phyloP scores from a whole-genome alignment of 148 eudicot species.

The Silene uniflora region DNA sequence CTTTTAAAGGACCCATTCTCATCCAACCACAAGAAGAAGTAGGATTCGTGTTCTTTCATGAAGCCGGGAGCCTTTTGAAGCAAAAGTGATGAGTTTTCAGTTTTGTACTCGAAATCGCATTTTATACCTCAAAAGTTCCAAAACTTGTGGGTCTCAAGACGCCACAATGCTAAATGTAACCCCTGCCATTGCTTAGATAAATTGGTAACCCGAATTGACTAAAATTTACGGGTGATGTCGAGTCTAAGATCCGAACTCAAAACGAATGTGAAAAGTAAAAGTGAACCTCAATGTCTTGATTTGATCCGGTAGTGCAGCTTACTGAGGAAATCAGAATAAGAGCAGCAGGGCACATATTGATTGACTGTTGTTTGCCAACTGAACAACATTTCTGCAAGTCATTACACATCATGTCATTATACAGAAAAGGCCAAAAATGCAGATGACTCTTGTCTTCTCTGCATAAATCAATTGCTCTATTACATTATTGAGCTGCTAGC shows the following conservation, averaged over 20 bases:
- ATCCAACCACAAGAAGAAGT: too few species aligned
- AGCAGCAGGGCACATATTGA: not conserved
- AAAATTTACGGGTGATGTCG: too few species aligned
- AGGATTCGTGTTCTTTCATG: too few species aligned
- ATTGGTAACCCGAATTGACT: too few species aligned
- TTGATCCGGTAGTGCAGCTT: not conserved
- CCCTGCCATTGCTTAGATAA: too few species aligned
- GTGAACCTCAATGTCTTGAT: not conserved
- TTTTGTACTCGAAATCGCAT: too few species aligned
- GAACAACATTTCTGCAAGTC: slow-evolving; percentile 8
- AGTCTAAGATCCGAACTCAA: not conserved
- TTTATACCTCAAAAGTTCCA: too few species aligned
- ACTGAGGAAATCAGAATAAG: not conserved
- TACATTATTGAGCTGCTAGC: not conserved
- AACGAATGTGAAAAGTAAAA: not conserved
- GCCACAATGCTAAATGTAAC: too few species aligned
- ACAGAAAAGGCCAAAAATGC: not conserved
- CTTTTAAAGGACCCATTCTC: too few species aligned
- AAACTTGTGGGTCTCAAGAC: too few species aligned
- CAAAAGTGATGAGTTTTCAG: too few species aligned
- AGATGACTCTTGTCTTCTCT: not conserved
- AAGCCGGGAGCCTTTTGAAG: too few species aligned
- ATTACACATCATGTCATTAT: not conserved
- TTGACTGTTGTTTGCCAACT: slow-evolving; percentile 6
- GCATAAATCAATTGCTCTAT: not conserved